Conservation (phyloP, 2,329 filamentous ascomycete species). For the Fusarium metavorans region DNA sequence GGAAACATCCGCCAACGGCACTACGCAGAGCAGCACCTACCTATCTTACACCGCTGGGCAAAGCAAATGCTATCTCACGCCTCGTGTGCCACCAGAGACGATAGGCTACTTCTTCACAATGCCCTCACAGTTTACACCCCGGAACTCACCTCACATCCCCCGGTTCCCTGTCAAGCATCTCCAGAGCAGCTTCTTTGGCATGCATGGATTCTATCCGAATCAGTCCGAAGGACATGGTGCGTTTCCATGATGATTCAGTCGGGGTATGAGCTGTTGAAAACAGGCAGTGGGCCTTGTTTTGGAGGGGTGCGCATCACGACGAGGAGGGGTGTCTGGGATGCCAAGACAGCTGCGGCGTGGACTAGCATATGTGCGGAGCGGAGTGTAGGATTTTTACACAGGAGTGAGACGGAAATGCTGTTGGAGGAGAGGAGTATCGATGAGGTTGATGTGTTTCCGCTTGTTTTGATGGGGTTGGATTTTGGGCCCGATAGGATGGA, state of each 20-base stretch:
- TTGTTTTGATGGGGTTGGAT: constrained; percentile 27
- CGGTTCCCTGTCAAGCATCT: constrained; percentile 3
- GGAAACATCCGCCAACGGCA: constrained; percentile 39
- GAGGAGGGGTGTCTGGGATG: constrained; percentile 46
- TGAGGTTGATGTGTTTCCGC: constrained; percentile 19
- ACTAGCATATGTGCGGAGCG: constrained; percentile 28
- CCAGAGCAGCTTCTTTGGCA: constrained; percentile 41
- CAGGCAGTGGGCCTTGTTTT: constrained; percentile 16
- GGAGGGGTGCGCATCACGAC: constrained; percentile 40
- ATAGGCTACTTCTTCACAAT: constrained; percentile 19
- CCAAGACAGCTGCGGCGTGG: constrained; percentile 37
- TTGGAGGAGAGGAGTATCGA: not conserved
- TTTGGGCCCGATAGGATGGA: constrained; percentile 22
- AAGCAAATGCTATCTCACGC: constrained; percentile 14
- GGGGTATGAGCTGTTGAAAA: constrained; percentile 31
- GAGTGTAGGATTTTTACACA: constrained; percentile 29
- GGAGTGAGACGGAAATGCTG: constrained; percentile 15
- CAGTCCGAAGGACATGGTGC: constrained; percentile 46
- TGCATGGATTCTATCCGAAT: constrained; percentile 48
- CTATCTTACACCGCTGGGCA: constrained; percentile 30
- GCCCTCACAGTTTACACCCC: not conserved
- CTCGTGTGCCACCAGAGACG: not conserved
- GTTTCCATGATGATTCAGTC: constrained; percentile 34
- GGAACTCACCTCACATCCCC: not conserved
- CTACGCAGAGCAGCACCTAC: constrained; percentile 35